phyloP scores from a whole-genome alignment of 2,329 filamentous ascomycete species.

The Pestalotiopsis sp. region DNA sequence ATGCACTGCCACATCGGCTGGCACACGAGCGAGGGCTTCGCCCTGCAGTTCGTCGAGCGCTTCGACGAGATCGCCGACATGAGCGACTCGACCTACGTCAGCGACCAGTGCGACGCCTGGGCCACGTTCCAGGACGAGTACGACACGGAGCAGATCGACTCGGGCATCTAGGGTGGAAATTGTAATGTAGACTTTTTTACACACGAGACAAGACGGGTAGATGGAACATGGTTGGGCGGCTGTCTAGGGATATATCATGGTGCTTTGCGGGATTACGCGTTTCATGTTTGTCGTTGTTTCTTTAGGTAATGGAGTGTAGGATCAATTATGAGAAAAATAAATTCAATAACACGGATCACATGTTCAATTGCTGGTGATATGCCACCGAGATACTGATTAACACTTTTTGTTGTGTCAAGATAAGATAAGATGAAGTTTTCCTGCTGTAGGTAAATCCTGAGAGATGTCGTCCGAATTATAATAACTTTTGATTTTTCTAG shows the following conservation, averaged over 20 bases:
- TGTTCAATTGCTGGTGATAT: no score
- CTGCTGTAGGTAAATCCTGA: no score
- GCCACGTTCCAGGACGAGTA: constrained; percentile 26
- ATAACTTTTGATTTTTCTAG: no score
- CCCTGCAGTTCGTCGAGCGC: constrained; percentile 52
- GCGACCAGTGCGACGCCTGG: constrained; percentile 30
- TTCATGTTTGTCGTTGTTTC: no score
- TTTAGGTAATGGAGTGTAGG: no score
- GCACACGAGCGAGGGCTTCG: constrained; percentile 54
- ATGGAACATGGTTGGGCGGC: not conserved
- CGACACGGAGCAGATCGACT: constrained; percentile 31
- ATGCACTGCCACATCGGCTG: constrained; percentile 45
- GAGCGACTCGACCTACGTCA: constrained; percentile 17
- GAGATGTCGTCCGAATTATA: no score
- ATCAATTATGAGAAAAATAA: no score
- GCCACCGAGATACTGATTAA: no score
- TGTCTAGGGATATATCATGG: not conserved
- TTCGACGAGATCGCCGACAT: constrained; percentile 29
- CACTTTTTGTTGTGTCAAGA: no score
- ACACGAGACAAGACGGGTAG: not conserved
- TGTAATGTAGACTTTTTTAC: not conserved
- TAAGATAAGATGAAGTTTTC: no score
- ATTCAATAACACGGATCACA: no score
- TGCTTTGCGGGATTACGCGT: not conserved
- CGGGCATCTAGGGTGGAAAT: constrained; percentile 29